These are phyloP conservation scores for Malus fusca DNA, from an alignment of 306 rosid genomes.

Conservation along the genomic window DNA sequence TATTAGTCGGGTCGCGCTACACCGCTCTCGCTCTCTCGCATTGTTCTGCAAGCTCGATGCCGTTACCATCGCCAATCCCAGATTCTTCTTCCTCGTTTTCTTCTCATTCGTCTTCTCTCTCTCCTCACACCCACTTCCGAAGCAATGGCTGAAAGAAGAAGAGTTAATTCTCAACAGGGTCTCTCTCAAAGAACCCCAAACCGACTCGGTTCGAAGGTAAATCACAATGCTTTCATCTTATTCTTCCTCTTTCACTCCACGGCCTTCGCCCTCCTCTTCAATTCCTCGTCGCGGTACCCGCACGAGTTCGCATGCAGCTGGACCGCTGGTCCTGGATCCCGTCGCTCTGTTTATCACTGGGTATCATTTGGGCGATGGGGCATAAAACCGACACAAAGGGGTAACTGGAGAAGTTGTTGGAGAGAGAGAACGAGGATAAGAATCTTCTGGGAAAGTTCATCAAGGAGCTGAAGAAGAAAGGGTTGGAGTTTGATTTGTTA, in stretches of 20 bases:
- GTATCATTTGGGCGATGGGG: conserved; percentile 70
- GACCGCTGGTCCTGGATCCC: conserved; percentile 78
- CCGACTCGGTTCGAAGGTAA: conserved; percentile 58
- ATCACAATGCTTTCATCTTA: conserved; percentile 72
- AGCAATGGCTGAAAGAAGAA: conserved; percentile 88
- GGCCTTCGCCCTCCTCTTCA: conserved; percentile 68
- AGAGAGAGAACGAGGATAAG: too few species aligned
- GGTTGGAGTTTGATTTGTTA: too few species aligned
- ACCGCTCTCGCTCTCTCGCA: too few species aligned
- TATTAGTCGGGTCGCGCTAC: too few species aligned
- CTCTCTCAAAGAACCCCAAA: conserved; percentile 67
- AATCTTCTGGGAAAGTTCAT: too few species aligned
- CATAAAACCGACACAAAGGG: conserved; percentile 75
- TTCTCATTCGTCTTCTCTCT: too few species aligned
- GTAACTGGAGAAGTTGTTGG: conserved; percentile 29
- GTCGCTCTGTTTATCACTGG: conserved; percentile 61
- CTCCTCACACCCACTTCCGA: conserved; percentile 38
- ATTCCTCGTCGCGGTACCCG: conserved; percentile 18
- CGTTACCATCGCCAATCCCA: too few species aligned
- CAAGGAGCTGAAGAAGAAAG: conserved; percentile 22
- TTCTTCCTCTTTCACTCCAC: conserved; percentile 95
- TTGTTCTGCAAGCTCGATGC: too few species aligned
- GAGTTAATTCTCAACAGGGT: conserved; percentile 59
- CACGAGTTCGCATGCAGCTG: conserved; percentile 33
- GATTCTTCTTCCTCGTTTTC: too few species aligned